Evolutionary conservation across 805 yeast species (phyloP).

Genomic region (Sugiyamaella marilandica): DNA sequence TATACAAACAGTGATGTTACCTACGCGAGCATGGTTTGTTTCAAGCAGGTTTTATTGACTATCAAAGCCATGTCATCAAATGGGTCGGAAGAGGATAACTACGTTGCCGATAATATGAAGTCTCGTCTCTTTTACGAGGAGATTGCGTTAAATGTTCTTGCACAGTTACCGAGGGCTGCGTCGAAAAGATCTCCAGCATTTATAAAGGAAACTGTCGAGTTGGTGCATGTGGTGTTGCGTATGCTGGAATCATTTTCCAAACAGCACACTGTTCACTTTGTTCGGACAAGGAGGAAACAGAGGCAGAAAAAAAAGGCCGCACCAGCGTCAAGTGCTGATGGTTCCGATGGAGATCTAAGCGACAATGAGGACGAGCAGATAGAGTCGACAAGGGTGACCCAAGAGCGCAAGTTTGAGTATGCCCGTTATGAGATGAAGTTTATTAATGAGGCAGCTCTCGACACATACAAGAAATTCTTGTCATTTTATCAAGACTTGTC

Average conservation of each 20-base stretch:
- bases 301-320: constrained; percentile 20
- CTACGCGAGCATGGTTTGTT: constrained; percentile 65
- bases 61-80: constrained; percentile 40
- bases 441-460: constrained; percentile 55
- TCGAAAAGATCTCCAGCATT: constrained; percentile 58
- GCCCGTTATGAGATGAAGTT: constrained; percentile 41
- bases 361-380: constrained; percentile 17
- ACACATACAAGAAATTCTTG: constrained; percentile 60
- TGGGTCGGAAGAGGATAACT: constrained; percentile 43
- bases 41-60: constrained; percentile 54
- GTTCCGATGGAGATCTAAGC: constrained; percentile 15
- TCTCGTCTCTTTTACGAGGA: constrained; percentile 68
- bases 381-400: constrained; percentile 31
- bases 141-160: constrained; percentile 50
- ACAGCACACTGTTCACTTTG: constrained; percentile 47
- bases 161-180: constrained; percentile 59
- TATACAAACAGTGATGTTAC: constrained; percentile 50
- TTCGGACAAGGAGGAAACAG: constrained; percentile 42
- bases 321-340: constrained; percentile 1
- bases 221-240: constrained; percentile 60
- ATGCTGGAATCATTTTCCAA: constrained; percentile 62
- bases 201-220: constrained; percentile 55
- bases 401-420: constrained; percentile 48
- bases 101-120: constrained; percentile 54
- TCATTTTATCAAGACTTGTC: constrained; percentile 57